phyloP scores from a whole-genome alignment of 2,329 filamentous ascomycete genomes.

The Periconia sp. region DNA sequence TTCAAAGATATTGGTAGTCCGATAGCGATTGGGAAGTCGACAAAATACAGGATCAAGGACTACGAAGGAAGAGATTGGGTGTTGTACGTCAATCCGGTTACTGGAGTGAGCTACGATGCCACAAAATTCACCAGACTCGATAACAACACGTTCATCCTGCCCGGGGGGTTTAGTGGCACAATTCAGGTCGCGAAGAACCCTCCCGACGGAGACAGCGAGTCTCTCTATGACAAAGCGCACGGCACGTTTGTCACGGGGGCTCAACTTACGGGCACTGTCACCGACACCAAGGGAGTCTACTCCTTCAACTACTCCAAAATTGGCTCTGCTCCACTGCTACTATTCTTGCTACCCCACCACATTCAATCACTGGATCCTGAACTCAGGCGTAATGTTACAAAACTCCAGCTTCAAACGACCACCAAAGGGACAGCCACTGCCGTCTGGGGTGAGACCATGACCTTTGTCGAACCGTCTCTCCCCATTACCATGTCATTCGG shows the following conservation, averaged over 20 bases:
- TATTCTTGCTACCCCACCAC: constrained; percentile 91
- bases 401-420: constrained; percentile 73
- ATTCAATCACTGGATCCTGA: constrained; percentile 71
- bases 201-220: constrained; percentile 62
- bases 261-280: constrained; percentile 67
- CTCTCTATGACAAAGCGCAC: constrained; percentile 74
- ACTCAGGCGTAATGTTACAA: constrained; percentile 57
- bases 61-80: constrained; percentile 75
- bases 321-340: constrained; percentile 72
- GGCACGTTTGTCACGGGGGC: constrained; percentile 75
- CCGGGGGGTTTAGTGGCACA: constrained; percentile 72
- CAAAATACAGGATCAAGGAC: constrained; percentile 77
- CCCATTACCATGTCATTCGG: constrained; percentile 77
- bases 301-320: constrained; percentile 74
- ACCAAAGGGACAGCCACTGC: constrained; percentile 83
- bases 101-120: constrained; percentile 60
- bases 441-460: constrained; percentile 65
- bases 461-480: constrained; percentile 75
- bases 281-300: constrained; percentile 68
- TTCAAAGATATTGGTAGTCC: constrained; percentile 70
- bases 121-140: constrained; percentile 69
- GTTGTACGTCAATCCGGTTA: constrained; percentile 69
- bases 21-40: constrained; percentile 66
- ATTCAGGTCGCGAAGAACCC: constrained; percentile 86
- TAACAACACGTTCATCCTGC: constrained; percentile 69